phyloP scores from a whole-genome alignment of 331 rosid genomes.

The Erythrophleum ivorense region DNA sequence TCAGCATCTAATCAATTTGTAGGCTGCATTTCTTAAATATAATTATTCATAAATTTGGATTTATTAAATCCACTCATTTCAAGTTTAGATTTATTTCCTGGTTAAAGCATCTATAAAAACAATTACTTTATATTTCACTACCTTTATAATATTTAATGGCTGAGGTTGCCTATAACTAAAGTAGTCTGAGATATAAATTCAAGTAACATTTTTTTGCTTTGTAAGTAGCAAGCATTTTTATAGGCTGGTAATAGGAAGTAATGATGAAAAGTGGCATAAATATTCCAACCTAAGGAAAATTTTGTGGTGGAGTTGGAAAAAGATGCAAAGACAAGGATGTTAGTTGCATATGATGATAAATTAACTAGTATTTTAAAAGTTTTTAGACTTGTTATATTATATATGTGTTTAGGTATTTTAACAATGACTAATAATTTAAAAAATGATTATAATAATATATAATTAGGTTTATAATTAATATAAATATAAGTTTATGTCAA shows the following conservation, averaged over 20 bases:
- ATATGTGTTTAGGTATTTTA: too few relatives aligned
- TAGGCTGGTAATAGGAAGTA: slow-evolving; percentile 96
- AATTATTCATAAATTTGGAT: background rate
- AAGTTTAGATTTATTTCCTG: slow-evolving; percentile 9
- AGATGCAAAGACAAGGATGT: slow-evolving; percentile 85
- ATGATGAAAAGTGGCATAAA: slow-evolving; percentile 76
- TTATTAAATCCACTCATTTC: slow-evolving; percentile 10
- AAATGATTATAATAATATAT: too few relatives aligned
- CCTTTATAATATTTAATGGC: background rate
- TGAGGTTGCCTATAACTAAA: slow-evolving; percentile 21
- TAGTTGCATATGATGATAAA: slow-evolving; percentile 69
- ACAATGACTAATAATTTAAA: too few relatives aligned
- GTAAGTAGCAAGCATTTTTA: slow-evolving; percentile 96
- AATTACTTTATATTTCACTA: background rate
- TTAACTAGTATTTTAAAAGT: slow-evolving; percentile 84
- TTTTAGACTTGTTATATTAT: slow-evolving; percentile 67
- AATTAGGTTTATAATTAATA: too few relatives aligned
- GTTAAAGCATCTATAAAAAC: background rate
- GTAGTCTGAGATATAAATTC: slow-evolving; percentile 33
- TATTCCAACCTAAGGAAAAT: slow-evolving; percentile 72
- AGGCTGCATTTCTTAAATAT: background rate
- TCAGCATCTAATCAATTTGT: slow-evolving; percentile 23
- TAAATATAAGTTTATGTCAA: too few relatives aligned
- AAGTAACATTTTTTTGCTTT: slow-evolving; percentile 39
- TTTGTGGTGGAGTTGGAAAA: slow-evolving; percentile 86